Evolutionary conservation across 495 filamentous ascomycete species (phyloP), one percentile per base, ranked within the genome.

Genomic region (Trichoderma virens): DNA sequence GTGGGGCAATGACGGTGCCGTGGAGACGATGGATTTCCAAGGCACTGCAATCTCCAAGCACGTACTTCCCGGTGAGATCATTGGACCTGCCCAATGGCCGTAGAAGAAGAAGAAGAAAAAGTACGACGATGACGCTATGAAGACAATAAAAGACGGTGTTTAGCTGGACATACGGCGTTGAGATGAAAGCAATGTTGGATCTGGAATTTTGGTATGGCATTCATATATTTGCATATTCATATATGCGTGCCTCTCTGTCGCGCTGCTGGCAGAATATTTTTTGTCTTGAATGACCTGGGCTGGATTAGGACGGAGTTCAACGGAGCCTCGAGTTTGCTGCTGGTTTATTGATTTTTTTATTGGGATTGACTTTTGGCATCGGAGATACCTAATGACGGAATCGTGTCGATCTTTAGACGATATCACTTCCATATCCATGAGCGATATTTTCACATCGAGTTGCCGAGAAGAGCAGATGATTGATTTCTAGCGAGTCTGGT

Each of bases 1-100:
- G 89, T 91, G 85, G 76, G 89, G 89, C 0, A 88, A 86, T 39
- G 74, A 69, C 0, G 79, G 80, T 2, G 71, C 78, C 1, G 69
- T 72, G 56, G 64, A 70, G 20, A 79, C 78, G 27, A 65, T 81
- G 2, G 79, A 81, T 60, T 72, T 72, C 66, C 60, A 39, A 0
- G 68, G 59, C 0, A 43, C 64, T 38, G 75, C 77, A 1, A 73
- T 80, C 51, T 74, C 78, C 66, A 72, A 27, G 14, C 62, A 65
- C 3, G 63, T 77, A 13, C 63, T 67, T 7, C 67, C 71, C 6
- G 75, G 76, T 2, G 73, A 79, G 65, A 81, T 72, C 20, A 80
- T 83, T 70, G 80, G 80, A 18, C 80, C 80, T 3, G 71, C 63
- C 13, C 64, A 63, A 20, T 82, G 77, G 78, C 74, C 72, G 30